phyloP scores from a whole-genome alignment of 768 basidiomycete species.

The Boletus fagicola region DNA sequence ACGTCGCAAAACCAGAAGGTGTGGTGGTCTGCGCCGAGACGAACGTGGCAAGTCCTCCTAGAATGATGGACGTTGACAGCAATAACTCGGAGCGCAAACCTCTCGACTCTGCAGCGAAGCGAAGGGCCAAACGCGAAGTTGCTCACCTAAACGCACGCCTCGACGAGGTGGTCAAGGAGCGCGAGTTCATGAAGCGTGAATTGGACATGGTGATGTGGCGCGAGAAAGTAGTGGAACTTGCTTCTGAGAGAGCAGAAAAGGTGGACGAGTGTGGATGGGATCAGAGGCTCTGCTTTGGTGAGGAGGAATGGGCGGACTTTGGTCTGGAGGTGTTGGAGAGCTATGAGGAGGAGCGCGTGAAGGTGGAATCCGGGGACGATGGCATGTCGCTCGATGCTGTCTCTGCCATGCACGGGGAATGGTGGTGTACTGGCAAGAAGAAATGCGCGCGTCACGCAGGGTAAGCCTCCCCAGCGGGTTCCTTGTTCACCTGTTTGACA shows the following conservation, averaged over 20 bases:
- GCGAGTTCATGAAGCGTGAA: conserved; percentile 64
- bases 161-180: conserved; percentile 54
- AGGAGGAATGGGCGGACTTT: conserved; percentile 73
- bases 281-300: conserved; percentile 78
- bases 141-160: conserved; percentile 53
- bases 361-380: conserved; percentile 34
- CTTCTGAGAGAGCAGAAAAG: conserved; percentile 62
- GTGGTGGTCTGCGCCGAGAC: conserved; percentile 50
- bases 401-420: conserved; percentile 43
- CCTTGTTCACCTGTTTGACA: conserved; percentile 5
- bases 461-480: conserved; percentile 37
- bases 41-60: conserved; percentile 22
- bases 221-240: conserved; percentile 64
- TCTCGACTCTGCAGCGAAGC: conserved; percentile 38
- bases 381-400: conserved; percentile 39
- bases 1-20: conserved; percentile 68
- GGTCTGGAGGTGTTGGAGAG: conserved; percentile 66
- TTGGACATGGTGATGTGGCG: conserved; percentile 72
- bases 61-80: conserved; percentile 23
- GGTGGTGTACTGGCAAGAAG: conserved; percentile 79
- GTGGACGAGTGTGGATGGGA: conserved; percentile 86
- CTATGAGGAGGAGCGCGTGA: conserved; percentile 52
- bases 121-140: conserved; percentile 56
- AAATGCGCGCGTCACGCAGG: conserved; percentile 79
- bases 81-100: conserved; percentile 4